A percentile compares a stretch with the other conserved stretches of the same genome.
These are phyloP conservation scores for Passalora sequoiae DNA, from an alignment of 2,329 filamentous ascomycete genomes.

Conservation along the genomic window DNA sequence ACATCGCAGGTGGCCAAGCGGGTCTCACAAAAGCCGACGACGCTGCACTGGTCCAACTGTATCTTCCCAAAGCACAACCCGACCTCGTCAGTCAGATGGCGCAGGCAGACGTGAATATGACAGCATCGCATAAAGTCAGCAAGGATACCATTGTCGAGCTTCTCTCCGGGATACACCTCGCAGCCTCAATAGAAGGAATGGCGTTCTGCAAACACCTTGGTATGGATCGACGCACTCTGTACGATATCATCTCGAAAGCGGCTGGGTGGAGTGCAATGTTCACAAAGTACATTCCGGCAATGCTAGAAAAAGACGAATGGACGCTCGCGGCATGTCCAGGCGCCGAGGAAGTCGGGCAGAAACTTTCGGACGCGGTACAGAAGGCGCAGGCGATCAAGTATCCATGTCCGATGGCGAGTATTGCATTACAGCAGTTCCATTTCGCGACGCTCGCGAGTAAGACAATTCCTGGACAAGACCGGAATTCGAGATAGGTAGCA, in stretches of 20 bases:
- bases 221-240: conserved; percentile 43
- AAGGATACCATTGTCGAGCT: conserved; percentile 38
- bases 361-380: conserved; percentile 41
- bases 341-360: conserved; percentile 36
- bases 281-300: conserved; percentile 33
- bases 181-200: conserved; percentile 46
- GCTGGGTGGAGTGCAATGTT: conserved; percentile 46
- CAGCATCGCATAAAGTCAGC: conserved; percentile 29
- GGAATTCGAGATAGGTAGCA: conserved; percentile 10
- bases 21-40: conserved; percentile 55
- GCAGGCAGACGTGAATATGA: conserved; percentile 36
- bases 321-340: conserved; percentile 34
- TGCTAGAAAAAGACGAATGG: conserved; percentile 34
- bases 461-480: conserved; percentile 19
- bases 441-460: conserved; percentile 28
- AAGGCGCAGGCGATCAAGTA: conserved; percentile 32
- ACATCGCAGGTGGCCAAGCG: conserved; percentile 54
- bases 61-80: conserved; percentile 35
- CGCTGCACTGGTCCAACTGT: conserved; percentile 53
- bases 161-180: conserved; percentile 46
- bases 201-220: conserved; percentile 44
- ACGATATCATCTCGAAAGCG: conserved; percentile 44
- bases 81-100: conserved; percentile 33
- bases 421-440: conserved; percentile 33
- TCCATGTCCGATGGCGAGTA: conserved; percentile 34